A percentile compares a stretch with the other conserved stretches of the same genome.
Conservation (phyloP, 768 basidiomycete genomes). For the Coprinellus micaceus region DNA sequence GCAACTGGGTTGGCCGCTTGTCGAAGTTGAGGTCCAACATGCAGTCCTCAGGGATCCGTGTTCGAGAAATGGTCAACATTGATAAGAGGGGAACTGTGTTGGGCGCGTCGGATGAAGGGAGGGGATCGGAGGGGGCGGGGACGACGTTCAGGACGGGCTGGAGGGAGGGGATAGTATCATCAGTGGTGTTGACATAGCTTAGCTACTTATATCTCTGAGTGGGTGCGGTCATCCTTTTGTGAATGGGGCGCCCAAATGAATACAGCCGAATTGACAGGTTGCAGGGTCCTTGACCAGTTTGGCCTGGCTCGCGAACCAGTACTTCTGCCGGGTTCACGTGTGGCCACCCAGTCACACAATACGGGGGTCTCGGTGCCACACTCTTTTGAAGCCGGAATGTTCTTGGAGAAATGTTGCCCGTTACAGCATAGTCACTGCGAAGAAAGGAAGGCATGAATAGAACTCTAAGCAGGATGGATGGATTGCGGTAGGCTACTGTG, state of each 20-base stretch:
- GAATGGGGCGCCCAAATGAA: background rate
- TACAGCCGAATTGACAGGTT: background rate
- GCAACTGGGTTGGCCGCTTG: background rate
- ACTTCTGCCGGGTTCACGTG: background rate
- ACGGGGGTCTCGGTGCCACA: background rate
- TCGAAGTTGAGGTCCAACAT: background rate
- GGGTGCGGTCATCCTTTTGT: background rate
- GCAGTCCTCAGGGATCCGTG: background rate
- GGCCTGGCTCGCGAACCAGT: slow-evolving; percentile 6
- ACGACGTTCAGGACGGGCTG: background rate
- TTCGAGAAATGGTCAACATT: slow-evolving; percentile 5
- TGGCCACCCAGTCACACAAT: background rate
- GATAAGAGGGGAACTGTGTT: background rate
- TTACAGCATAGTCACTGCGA: background rate
- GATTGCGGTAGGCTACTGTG: background rate
- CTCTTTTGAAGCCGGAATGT: background rate
- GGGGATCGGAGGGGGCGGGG: background rate
- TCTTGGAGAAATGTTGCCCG: background rate
- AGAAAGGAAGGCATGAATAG: background rate
- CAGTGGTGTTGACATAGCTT: background rate
- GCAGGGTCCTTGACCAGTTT: slow-evolving; percentile 5
- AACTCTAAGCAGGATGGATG: background rate
- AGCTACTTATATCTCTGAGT: slow-evolving; percentile 1
- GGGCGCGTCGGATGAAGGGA: background rate
- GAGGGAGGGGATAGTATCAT: background rate